Percentiles rank a stretch among this genome's conserved stretches.
Conservation (phyloP, 345 rosid species). For the Gossypium australe region DNA sequence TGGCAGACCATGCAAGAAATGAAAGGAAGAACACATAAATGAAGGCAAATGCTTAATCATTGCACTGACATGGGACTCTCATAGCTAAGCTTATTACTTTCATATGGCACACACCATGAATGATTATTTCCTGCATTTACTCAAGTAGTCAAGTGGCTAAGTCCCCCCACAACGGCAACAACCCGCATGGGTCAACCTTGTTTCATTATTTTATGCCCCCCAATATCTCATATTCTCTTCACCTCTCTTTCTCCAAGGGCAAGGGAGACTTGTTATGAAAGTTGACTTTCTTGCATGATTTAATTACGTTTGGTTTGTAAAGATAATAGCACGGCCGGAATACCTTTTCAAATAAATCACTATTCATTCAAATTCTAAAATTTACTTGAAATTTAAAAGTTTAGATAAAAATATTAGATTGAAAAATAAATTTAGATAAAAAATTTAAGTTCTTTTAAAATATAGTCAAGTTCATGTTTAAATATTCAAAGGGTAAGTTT, state of each 20-base stretch:
- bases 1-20: slow-evolving; percentile 7
- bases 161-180: background rate
- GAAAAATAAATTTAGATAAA: no score
- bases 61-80: slow-evolving; percentile 18
- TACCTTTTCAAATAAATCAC: no score
- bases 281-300: background rate
- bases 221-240: background rate
- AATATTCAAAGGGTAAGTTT: no score
- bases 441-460: no score
- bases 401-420: no score
- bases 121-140: slow-evolving; percentile 3
- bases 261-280: background rate
- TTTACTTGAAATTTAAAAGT: no score
- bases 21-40: background rate
- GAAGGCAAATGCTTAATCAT: slow-evolving; percentile 1
- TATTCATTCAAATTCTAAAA: no score
- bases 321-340: no score
- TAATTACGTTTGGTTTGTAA: no score
- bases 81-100: slow-evolving; percentile 5
- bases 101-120: background rate
- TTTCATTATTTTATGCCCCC: background rate
- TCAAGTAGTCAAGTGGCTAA: slow-evolving; percentile 8
- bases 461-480: no score
- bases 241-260: background rate
- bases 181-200: no score